Evolutionary conservation across 345 rosid species (phyloP).

Genomic region (Psidium guajava): DNA sequence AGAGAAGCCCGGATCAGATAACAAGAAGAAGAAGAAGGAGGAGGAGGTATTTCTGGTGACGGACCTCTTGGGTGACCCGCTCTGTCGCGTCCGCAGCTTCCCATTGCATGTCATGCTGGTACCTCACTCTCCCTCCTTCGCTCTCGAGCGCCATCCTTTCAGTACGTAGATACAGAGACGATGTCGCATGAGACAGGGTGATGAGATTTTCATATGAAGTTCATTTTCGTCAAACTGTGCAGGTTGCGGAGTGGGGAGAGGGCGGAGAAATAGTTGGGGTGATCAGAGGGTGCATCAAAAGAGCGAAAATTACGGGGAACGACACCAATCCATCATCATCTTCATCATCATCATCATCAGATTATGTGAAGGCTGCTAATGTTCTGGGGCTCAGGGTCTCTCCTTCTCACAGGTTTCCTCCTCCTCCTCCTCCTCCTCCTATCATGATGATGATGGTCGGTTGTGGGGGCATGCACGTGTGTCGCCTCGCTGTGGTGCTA

Average conservation of each 20-base stretch:
- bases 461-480: not conserved
- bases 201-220: not conserved
- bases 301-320: conserved; percentile 34
- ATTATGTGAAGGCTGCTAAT: conserved; percentile 37
- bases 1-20: not conserved
- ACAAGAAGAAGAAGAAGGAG: not conserved
- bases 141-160: not conserved
- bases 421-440: not conserved
- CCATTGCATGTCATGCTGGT: conserved; percentile 57
- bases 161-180: not conserved
- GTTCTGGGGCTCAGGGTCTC: conserved; percentile 69
- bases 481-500: not conserved
- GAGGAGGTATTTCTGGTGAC: conserved; percentile 49
- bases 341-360: conserved; percentile 15
- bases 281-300: conserved; percentile 57
- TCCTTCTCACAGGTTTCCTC: conserved; percentile 41
- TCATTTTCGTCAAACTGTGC: not conserved
- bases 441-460: too few species aligned
- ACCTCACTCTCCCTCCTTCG: not conserved
- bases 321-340: not conserved
- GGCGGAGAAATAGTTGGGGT: conserved; percentile 46
- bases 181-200: not conserved
- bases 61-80: conserved; percentile 69
- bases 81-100: conserved; percentile 58
- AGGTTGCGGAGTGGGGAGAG: conserved; percentile 66